Evolutionary conservation across 305 asterid genomes (phyloP), one percentile per base, ranked within the genome.

Genomic region (Fraxinus sp.): DNA sequence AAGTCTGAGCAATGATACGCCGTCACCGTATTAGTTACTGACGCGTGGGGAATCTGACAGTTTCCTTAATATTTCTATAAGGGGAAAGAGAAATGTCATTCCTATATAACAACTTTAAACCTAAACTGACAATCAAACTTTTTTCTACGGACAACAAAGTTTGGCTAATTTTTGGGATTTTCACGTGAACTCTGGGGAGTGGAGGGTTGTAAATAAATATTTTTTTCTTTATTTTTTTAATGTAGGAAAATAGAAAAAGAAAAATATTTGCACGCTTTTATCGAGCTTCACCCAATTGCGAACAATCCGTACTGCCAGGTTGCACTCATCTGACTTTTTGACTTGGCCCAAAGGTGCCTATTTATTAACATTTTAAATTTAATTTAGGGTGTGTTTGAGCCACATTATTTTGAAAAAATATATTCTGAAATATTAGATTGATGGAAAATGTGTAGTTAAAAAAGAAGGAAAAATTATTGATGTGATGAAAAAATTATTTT

Each of bases 41-140:
- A 93, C 96, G 87, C 96, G 95, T 93, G 94, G 95, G 93, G 91
- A 88, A 85, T 84, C 90, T 37, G 24, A 87, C 37, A 49, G 74
- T 80, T 84, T 87, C 88, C 88, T 84, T 46, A 85, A 78, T 83
- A 81, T 92, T 88, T 83, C 97, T 89, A 92, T 83, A 92, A 90
- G 43, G 26, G 94, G 96, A 91, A 91, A 89, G 94, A 91, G 90
- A 89, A 77, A 43, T 81, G 79, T 82, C 84, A 79, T 80, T 82
- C 88, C 85, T 49, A 80, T 86, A 89, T 89, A 82, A 89, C 91
- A 84, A 86, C 86, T 82, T 85, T 88, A 81, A 87, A 86, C 92
- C 93, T 87, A 87, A 85, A 84, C 87, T 82, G 84, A 83, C 84
- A 33, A 57, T 2, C 35, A 80, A 84, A 75, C 87, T 83, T 81